Base-by-base conservation (phyloP, 2,329 filamentous ascomycete species). In the Stachybotrys chartarum region DNA sequence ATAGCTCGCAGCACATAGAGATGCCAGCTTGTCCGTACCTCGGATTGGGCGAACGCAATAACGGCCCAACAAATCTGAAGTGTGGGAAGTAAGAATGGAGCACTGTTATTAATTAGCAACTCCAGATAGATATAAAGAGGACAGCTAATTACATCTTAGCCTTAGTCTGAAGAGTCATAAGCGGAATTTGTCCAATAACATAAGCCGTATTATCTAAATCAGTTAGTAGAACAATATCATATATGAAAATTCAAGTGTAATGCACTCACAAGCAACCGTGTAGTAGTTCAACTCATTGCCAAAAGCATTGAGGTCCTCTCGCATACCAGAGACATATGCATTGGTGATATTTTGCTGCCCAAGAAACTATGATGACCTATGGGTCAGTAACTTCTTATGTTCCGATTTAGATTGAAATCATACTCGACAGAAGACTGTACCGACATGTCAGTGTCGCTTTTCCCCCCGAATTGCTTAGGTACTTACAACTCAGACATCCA, bases 141-240 rank as follows among this genome's bases (percentile, higher is more conserved):
- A 7, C 12, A 7, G 35, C 35, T 39, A 39, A 57, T 10, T 55
- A 64, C 63, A 67, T 56, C 48, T 61, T 64, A 5, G 61, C 57
- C 46, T 66, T 66, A 0, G 64, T 66, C 44, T 66, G 63, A 6
- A 66, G 55, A 0, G 63, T 65, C 63, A 68, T 67, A n/a, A 67
- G 55, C 6, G 64, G 64, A 12, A 65, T 61, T 31, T 65, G 61
- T 0, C 63, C 62, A 18, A 65, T 31, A 16, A 66, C 64, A 35
- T 64, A 64, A 4, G 59, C 63, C 42, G 76, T 76, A n/a, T 70
- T 76, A 60, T 79, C 75, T 30, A 73, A 10, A 8, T 14, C 30
- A 24, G 18, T 39, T 16, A 53, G 49, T 6, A 24, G 11, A 12
- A 39, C 7, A 7, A 7, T 16, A 5, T 16, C 16, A 31, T 18